Conservation (phyloP, 106 monocot species). For the Allium sativum region DNA sequence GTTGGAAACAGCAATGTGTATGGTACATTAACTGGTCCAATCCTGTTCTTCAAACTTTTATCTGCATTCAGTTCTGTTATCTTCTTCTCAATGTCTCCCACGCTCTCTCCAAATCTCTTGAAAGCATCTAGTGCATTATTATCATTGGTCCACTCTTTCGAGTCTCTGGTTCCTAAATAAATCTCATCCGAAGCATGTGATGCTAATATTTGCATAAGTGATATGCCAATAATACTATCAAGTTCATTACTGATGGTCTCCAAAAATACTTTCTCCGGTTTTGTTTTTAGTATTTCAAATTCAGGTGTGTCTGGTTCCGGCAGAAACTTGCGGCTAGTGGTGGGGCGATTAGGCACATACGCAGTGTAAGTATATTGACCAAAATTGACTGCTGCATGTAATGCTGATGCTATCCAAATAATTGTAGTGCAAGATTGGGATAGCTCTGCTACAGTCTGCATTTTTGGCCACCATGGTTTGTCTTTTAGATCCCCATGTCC, state of each 20-base stretch:
- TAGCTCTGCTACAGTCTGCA: conserved; percentile 37
- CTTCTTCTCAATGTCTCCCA: conserved; percentile 28
- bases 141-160: conserved; percentile 57
- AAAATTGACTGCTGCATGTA: conserved; percentile 83
- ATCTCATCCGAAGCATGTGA: conserved; percentile 67
- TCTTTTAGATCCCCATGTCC: conserved; percentile 77
- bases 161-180: conserved; percentile 56
- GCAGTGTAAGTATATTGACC: conserved; percentile 74
- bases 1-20: conserved; percentile 4
- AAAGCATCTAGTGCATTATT: conserved; percentile 34
- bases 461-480: conserved; percentile 68
- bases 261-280: conserved; percentile 46
- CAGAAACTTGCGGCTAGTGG: conserved; percentile 55
- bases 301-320: conserved; percentile 35
- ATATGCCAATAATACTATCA: conserved; percentile 39
- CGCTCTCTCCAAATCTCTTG: conserved; percentile 19
- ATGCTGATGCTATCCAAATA: conserved; percentile 75
- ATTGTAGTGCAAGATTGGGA: conserved; percentile 34
- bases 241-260: conserved; percentile 38
- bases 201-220: conserved; percentile 62
- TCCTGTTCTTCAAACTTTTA: not conserved
- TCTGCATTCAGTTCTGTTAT: conserved; percentile 10
- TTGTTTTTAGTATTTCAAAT: conserved; percentile 25
- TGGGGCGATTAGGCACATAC: conserved; percentile 65
- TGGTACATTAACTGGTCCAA: not conserved